These are phyloP conservation scores for Hygrocybe punicea DNA, from an alignment of 768 basidiomycete species.

Conservation along the genomic window DNA sequence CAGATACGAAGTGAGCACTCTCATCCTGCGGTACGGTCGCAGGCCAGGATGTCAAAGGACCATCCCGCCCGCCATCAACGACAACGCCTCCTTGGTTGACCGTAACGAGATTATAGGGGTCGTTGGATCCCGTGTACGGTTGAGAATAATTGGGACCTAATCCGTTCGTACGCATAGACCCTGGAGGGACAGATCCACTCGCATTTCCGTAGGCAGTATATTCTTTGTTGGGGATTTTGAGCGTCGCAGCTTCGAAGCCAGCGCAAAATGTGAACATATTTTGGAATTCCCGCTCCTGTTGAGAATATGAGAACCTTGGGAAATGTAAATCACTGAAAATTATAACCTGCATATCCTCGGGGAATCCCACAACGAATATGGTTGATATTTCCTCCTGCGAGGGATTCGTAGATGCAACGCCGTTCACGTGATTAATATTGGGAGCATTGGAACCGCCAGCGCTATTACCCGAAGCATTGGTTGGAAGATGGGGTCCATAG, in stretches of 20 bases:
- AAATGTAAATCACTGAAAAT: background rate
- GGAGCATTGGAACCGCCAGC: constrained; percentile 25
- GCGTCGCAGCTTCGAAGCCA: constrained; percentile 95
- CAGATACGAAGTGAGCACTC: constrained; percentile 28
- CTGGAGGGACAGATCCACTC: constrained; percentile 9
- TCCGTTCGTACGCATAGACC: constrained; percentile 30
- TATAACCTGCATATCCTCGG: constrained; percentile 96
- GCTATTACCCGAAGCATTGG: constrained; percentile 28
- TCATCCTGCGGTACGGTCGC: constrained; percentile 36
- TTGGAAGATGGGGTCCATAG: constrained; percentile 65
- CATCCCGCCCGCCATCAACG: constrained; percentile 74
- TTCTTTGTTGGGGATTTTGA: constrained; percentile 96
- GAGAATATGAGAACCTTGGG: constrained; percentile 10
- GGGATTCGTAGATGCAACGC: constrained; percentile 23
- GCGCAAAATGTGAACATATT: constrained; percentile 98
- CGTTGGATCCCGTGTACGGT: constrained; percentile 54
- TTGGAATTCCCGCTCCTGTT: constrained; percentile 95
- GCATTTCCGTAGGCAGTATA: constrained; percentile 65
- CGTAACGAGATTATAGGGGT: constrained; percentile 81
- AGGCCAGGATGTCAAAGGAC: constrained; percentile 69
- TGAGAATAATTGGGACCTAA: constrained; percentile 36
- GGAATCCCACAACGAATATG: constrained; percentile 98
- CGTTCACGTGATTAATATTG: constrained; percentile 24
- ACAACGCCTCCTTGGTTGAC: constrained; percentile 80
- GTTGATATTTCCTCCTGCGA: constrained; percentile 88